Conservation (phyloP, 768 basidiomycete genomes). For the Boletus insuetus region DNA sequence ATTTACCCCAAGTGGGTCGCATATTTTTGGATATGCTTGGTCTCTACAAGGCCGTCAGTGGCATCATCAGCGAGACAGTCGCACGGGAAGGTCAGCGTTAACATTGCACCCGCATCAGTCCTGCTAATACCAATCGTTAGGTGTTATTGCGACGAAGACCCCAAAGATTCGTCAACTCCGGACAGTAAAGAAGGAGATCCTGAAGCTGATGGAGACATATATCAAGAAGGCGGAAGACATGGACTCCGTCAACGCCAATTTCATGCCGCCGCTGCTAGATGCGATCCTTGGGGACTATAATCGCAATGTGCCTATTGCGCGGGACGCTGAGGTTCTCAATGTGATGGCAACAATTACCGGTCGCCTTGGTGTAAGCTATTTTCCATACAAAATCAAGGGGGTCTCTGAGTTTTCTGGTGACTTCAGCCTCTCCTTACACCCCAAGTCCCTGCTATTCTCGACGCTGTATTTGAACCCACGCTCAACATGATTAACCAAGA, state of each 20-base stretch:
- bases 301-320: conserved; percentile 86
- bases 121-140: conserved; percentile 38
- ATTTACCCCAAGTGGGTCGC: conserved; percentile 93
- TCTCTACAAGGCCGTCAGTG: conserved; percentile 94
- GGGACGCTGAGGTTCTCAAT: conserved; percentile 96
- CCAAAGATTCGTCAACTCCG: conserved; percentile 92
- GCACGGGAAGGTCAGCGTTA: conserved; percentile 67
- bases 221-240: conserved; percentile 96
- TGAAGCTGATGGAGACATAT: conserved; percentile 97
- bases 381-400: neutral
- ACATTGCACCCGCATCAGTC: neutral
- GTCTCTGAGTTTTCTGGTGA: conserved; percentile 7
- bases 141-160: conserved; percentile 90
- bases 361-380: conserved; percentile 74
- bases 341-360: conserved; percentile 94
- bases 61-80: conserved; percentile 92
- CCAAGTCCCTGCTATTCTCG: conserved; percentile 92
- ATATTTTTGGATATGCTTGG: conserved; percentile 98
- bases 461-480: conserved; percentile 96
- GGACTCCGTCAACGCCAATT: conserved; percentile 85
- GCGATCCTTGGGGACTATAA: conserved; percentile 98
- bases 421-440: conserved; percentile 78
- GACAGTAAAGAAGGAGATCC: conserved; percentile 97
- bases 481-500: conserved; percentile 99
- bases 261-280: conserved; percentile 93